A percentile compares a stretch with the other conserved stretches of the same genome.
These are phyloP conservation scores for Hydrangea macrophylla DNA, from an alignment of 148 eudicot species.

Conservation along the genomic window DNA sequence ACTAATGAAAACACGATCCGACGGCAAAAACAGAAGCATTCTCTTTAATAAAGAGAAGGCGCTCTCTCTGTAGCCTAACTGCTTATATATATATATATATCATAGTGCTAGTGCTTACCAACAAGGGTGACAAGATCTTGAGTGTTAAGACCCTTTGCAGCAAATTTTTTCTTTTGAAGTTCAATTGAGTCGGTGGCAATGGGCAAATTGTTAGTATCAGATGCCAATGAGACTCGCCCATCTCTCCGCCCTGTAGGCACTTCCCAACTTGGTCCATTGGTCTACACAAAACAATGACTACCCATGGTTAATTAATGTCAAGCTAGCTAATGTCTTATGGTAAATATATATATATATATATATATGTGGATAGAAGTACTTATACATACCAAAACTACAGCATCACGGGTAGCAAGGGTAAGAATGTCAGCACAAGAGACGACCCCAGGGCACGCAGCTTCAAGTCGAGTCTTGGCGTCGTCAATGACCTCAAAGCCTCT, in stretches of 20 bases:
- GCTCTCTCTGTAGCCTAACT: too few species aligned
- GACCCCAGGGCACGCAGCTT: conserved; percentile 20
- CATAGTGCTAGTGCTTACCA: conserved; percentile 15
- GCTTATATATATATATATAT: too few species aligned
- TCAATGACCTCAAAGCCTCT: conserved; percentile 24
- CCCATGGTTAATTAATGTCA: too few species aligned
- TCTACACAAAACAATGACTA: not conserved
- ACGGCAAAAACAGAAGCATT: too few species aligned
- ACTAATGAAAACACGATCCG: too few species aligned
- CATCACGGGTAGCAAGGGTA: too few species aligned
- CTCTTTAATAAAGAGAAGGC: too few species aligned
- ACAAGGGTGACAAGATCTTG: conserved; percentile 37
- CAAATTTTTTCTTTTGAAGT: conserved; percentile 23
- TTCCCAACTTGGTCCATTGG: not conserved
- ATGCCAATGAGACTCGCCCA: conserved; percentile 13
- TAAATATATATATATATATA: too few species aligned
- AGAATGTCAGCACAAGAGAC: conserved; percentile 25
- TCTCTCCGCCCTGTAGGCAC: conserved; percentile 17
- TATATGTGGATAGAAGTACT: too few species aligned
- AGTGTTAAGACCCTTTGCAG: conserved; percentile 25
- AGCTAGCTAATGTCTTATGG: too few species aligned
- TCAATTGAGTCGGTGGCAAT: conserved; percentile 21
- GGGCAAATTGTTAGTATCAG: conserved; percentile 25
- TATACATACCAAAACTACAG: too few species aligned
- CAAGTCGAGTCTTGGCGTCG: conserved; percentile 9